Conservation (phyloP, 306 rosid species). For the Lagenaria siceraria region DNA sequence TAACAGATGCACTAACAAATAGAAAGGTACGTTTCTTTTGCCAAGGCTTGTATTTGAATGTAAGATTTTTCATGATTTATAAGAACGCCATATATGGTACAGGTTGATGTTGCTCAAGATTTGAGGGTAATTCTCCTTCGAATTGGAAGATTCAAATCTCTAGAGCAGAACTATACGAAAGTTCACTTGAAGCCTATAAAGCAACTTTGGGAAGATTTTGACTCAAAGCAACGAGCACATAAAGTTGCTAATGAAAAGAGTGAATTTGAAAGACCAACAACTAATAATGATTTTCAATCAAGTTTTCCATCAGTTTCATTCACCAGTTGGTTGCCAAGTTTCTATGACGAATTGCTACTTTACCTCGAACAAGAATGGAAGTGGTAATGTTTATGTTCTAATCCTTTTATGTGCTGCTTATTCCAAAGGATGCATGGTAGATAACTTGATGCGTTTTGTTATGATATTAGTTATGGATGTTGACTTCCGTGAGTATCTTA, state of each 20-base stretch:
- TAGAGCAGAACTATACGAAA: slow-evolving; percentile 79
- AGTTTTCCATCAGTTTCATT: slow-evolving; percentile 43
- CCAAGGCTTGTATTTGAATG: not conserved
- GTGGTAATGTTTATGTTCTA: slow-evolving; percentile 39
- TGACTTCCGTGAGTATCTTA: not conserved
- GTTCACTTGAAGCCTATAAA: slow-evolving; percentile 87
- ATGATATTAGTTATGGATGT: not conserved
- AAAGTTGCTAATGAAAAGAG: slow-evolving; percentile 47
- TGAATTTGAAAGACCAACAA: slow-evolving; percentile 42
- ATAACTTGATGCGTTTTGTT: not conserved
- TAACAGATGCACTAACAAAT: slow-evolving; percentile 74
- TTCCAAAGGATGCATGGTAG: not conserved
- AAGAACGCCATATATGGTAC: slow-evolving; percentile 6
- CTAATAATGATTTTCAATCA: slow-evolving; percentile 36
- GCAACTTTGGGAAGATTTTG: slow-evolving; percentile 89
- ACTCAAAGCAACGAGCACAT: slow-evolving; percentile 40
- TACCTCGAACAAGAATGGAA: slow-evolving; percentile 99
- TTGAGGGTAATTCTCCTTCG: slow-evolving; percentile 85
- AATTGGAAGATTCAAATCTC: slow-evolving; percentile 92
- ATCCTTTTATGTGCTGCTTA: slow-evolving; percentile 5
- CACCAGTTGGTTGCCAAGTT: slow-evolving; percentile 78
- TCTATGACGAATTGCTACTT: slow-evolving; percentile 87
- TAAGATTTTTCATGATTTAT: not conserved
- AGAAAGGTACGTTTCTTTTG: slow-evolving; percentile 48
- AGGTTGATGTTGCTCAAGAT: slow-evolving; percentile 86